Evolutionary conservation across 176 grass and related monocot species (phyloP).

Genomic region (Bolboschoenus planiculmis): DNA sequence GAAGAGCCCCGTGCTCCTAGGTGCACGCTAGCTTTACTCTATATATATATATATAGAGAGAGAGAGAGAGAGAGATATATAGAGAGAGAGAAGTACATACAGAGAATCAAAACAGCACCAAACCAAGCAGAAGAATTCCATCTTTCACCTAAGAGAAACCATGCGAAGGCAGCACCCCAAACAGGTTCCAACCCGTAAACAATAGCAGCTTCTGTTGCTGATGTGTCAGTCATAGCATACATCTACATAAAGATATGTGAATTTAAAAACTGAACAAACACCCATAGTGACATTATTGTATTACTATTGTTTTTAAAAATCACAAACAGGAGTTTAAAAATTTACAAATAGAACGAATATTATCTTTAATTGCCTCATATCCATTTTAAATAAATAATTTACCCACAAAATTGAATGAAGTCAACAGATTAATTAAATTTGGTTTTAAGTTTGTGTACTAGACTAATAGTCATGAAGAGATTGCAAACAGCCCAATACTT

Average conservation of each 20-base stretch:
- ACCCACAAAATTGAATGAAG: not conserved
- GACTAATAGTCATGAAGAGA: not conserved
- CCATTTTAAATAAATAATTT: not conserved
- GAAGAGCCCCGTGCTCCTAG: no score
- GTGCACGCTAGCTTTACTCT: no score
- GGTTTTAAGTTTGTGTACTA: not conserved
- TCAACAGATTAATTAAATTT: not conserved
- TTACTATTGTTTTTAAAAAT: not conserved
- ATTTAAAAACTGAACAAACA: not conserved
- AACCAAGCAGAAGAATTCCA: constrained; percentile 69
- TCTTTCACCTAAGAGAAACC: constrained; percentile 91
- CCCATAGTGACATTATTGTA: not conserved
- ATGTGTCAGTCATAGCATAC: constrained; percentile 73
- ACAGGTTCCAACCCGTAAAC: constrained; percentile 82
- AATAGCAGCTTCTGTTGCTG: constrained; percentile 73
- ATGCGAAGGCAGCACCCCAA: constrained; percentile 84
- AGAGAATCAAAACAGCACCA: constrained; percentile 83
- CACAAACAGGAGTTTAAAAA: not conserved
- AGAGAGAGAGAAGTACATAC: constrained; percentile 34
- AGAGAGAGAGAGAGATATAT: no score
- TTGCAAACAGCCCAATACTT: not conserved
- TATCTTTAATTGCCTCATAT: not conserved
- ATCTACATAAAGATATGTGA: constrained; percentile 34
- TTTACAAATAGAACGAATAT: not conserved
- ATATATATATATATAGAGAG: no score